phyloP scores from a whole-genome alignment of 163 green algal genomes.

The Chlorella variabilis region DNA sequence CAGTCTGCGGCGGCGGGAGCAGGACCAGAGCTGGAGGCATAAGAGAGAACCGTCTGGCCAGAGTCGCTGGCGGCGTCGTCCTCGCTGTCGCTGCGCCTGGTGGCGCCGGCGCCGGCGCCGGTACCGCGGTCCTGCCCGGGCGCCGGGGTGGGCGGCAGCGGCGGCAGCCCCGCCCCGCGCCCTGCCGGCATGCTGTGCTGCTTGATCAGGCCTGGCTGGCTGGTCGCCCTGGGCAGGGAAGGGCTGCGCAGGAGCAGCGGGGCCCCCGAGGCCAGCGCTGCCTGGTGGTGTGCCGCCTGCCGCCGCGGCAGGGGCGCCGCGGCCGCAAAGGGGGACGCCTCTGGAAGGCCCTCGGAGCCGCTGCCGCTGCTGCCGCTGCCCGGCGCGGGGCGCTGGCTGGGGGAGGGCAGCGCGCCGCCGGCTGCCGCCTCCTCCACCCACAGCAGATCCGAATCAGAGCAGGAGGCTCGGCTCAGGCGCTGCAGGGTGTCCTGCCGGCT shows the following conservation, averaged over 20 bases:
- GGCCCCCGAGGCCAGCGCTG: not conserved
- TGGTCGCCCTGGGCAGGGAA: not conserved
- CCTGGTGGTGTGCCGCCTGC: not conserved
- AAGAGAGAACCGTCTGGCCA: too few species aligned
- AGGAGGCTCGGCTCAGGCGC: not conserved
- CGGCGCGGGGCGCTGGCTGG: not conserved
- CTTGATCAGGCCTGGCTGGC: not conserved
- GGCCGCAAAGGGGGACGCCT: too few species aligned
- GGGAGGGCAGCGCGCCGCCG: not conserved
- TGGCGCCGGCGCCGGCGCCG: too few species aligned
- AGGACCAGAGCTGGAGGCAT: too few species aligned
- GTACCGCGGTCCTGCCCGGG: too few species aligned
- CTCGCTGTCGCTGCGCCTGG: too few species aligned
- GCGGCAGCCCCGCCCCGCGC: not conserved
- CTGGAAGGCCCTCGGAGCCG: too few species aligned
- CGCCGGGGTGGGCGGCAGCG: not conserved
- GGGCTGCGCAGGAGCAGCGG: not conserved
- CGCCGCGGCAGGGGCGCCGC: not conserved
- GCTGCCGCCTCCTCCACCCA: not conserved
- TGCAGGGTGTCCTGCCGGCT: not conserved
- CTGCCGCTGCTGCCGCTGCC: not conserved
- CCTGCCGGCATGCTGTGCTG: not conserved
- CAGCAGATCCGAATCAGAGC: not conserved
- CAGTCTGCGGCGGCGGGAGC: too few species aligned
- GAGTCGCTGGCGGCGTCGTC: too few species aligned